Percentiles rank a stretch among this genome's conserved stretches.
Conservation (phyloP, 2,329 filamentous ascomycete species). For the Rutstroemia sp. region DNA sequence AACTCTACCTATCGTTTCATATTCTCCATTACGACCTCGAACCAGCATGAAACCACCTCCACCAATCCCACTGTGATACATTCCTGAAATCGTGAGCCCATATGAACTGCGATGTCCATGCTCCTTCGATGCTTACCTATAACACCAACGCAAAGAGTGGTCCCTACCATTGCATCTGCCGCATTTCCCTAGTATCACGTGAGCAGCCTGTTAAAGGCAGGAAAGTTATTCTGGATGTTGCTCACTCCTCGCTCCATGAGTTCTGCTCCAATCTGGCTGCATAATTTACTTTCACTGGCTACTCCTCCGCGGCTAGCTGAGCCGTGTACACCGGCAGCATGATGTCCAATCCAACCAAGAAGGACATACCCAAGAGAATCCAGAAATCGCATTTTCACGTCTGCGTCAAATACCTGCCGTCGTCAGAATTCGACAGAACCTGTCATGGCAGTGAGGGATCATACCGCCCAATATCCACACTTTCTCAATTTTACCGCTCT, state of each 20-base stretch:
- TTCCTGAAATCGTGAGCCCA: slow-evolving; percentile 35
- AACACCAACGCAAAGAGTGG: slow-evolving; percentile 68
- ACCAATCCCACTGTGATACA: slow-evolving; percentile 77
- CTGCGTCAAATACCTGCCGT: no score
- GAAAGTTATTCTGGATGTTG: not conserved
- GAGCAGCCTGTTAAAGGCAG: slow-evolving; percentile 10
- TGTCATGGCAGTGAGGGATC: no score
- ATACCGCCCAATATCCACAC: no score
- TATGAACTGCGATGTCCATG: not conserved
- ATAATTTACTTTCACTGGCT: slow-evolving; percentile 44
- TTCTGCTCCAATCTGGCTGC: slow-evolving; percentile 44
- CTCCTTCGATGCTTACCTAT: slow-evolving; percentile 40
- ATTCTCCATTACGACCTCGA: slow-evolving; percentile 62
- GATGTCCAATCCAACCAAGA: not conserved
- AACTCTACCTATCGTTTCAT: slow-evolving; percentile 57
- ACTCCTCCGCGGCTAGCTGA: slow-evolving; percentile 36
- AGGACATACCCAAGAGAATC: not conserved
- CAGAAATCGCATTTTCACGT: no score
- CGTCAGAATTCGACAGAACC: no score
- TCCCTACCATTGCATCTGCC: slow-evolving; percentile 68
- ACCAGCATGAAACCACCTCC: slow-evolving; percentile 89
- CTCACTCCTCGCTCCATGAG: slow-evolving; percentile 41
- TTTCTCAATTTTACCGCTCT: no score
- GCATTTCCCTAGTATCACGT: slow-evolving; percentile 51
- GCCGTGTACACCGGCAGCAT: not conserved